Conservation (phyloP, 1,284 basidiomycete genomes). For the Ceraceosorus guamensis region DNA sequence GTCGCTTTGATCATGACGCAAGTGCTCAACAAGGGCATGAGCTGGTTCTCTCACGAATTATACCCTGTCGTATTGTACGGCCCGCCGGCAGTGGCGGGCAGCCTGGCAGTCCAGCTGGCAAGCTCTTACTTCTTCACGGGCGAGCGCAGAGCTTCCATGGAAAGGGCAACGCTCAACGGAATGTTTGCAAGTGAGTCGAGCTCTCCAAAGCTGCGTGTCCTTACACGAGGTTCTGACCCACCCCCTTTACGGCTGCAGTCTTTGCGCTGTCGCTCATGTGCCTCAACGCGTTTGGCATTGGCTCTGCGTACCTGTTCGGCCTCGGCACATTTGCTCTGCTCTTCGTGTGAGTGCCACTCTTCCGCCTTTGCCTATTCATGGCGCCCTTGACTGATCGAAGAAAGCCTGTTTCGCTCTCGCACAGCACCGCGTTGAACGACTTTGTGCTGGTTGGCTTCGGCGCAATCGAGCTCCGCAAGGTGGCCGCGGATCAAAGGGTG, state of each 20-base stretch:
- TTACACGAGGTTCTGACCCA: not conserved
- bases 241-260: slow-evolving; percentile 7
- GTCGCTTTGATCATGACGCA: slow-evolving; percentile 66
- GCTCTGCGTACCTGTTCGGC: slow-evolving; percentile 64
- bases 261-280: slow-evolving; percentile 27
- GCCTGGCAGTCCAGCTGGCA: slow-evolving; percentile 57
- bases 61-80: slow-evolving; percentile 69
- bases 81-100: slow-evolving; percentile 58
- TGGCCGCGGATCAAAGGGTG: slow-evolving; percentile 35
- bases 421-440: slow-evolving; percentile 31
- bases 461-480: slow-evolving; percentile 23
- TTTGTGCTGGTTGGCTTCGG: slow-evolving; percentile 29
- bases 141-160: slow-evolving; percentile 33
- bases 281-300: slow-evolving; percentile 60
- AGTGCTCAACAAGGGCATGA: slow-evolving; percentile 58
- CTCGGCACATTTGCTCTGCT: slow-evolving; percentile 56
- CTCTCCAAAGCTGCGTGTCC: too few species aligned
- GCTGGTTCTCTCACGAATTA: slow-evolving; percentile 58
- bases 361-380: not conserved
- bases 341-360: slow-evolving; percentile 9
- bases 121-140: slow-evolving; percentile 58
- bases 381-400: slow-evolving; percentile 6
- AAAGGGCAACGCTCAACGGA: slow-evolving; percentile 30
- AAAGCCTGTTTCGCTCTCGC: too few species aligned
- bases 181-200: not conserved